Percentiles rank a stretch among this genome's conserved stretches.
These are phyloP conservation scores for Teratosphaeria destructans DNA, from an alignment of 2,329 filamentous ascomycete species.

Conservation along the genomic window DNA sequence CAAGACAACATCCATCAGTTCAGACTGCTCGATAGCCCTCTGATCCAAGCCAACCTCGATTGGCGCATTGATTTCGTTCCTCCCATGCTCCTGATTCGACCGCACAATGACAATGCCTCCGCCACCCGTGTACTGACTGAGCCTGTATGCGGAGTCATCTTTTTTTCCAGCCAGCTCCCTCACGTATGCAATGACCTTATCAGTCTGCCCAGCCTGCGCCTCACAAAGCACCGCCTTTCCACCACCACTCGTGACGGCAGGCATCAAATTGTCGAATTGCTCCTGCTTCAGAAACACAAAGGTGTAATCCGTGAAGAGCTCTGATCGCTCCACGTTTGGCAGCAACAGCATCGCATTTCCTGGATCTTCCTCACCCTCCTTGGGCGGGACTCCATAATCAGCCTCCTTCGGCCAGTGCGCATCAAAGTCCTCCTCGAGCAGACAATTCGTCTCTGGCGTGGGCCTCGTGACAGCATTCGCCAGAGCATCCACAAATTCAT, in stretches of 20 bases:
- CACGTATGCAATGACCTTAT: slow-evolving; percentile 70
- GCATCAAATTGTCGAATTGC: slow-evolving; percentile 67
- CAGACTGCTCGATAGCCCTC: slow-evolving; percentile 75
- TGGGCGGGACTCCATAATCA: slow-evolving; percentile 61
- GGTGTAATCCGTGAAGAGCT: slow-evolving; percentile 75
- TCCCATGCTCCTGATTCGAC: slow-evolving; percentile 36
- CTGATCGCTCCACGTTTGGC: slow-evolving; percentile 54
- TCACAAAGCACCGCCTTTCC: slow-evolving; percentile 69
- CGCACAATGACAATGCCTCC: slow-evolving; percentile 68
- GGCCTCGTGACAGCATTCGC: slow-evolving; percentile 27
- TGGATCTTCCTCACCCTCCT: slow-evolving; percentile 58
- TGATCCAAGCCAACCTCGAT: slow-evolving; percentile 67
- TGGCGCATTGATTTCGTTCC: slow-evolving; percentile 9
- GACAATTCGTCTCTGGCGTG: slow-evolving; percentile 4
- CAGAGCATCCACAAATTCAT: slow-evolving; percentile 63
- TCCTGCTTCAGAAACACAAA: slow-evolving; percentile 73
- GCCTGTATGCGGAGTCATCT: slow-evolving; percentile 30
- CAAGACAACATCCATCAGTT: slow-evolving; percentile 84
- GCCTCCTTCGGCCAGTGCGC: slow-evolving; percentile 65
- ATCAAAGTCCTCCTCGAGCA: slow-evolving; percentile 71
- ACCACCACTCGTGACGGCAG: slow-evolving; percentile 64
- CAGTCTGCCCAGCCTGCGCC: slow-evolving; percentile 52
- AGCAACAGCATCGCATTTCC: slow-evolving; percentile 53
- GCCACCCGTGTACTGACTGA: slow-evolving; percentile 19
- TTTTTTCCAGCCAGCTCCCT: slow-evolving; percentile 66